Evolutionary conservation across 23 red algal genomes (phyloP).

Genomic region (Gracilaria caudata): DNA sequence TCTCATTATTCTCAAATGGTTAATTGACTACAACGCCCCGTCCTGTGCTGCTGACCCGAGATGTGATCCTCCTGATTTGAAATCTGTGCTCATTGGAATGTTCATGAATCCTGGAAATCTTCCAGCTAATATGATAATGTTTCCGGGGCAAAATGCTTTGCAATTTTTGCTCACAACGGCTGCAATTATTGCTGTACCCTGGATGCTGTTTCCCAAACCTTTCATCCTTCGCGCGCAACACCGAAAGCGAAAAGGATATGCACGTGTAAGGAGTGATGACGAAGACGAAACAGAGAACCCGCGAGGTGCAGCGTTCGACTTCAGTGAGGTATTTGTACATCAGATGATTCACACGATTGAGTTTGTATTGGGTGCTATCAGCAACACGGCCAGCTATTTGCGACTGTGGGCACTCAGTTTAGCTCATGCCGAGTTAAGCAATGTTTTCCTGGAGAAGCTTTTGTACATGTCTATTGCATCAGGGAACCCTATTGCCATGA

Average conservation of each 20-base stretch:
- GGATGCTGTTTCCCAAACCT: constrained; percentile 99
- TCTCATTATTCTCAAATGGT: constrained; percentile 96
- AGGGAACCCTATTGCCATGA: constrained; percentile 78
- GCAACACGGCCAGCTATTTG: constrained; percentile 98
- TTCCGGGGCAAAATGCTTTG: constrained; percentile 77
- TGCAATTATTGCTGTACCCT: constrained; percentile 90
- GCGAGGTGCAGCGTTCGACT: constrained; percentile 69
- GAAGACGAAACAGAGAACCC: constrained; percentile 18
- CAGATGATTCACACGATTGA: constrained; percentile 99
- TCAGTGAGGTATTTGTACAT: constrained; percentile 93
- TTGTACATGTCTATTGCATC: constrained; percentile 76
- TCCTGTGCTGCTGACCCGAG: constrained; percentile 67
- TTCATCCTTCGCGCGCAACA: constrained; percentile 81
- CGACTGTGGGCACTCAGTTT: constrained; percentile 95
- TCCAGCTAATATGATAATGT: constrained; percentile 73
- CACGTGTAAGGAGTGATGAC: constrained; percentile 14
- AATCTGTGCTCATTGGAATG: constrained; percentile 92
- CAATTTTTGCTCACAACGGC: constrained; percentile 74
- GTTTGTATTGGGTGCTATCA: constrained; percentile 98
- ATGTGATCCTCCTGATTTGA: constrained; percentile 89
- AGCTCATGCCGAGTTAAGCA: constrained; percentile 87
- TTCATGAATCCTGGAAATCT: constrained; percentile 94
- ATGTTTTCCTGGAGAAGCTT: constrained; percentile 98
- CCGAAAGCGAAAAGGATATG: constrained; percentile 43
- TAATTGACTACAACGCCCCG: constrained; percentile 84